Conservation (phyloP, 345 rosid genomes). For the Arabidopsis suecica region DNA sequence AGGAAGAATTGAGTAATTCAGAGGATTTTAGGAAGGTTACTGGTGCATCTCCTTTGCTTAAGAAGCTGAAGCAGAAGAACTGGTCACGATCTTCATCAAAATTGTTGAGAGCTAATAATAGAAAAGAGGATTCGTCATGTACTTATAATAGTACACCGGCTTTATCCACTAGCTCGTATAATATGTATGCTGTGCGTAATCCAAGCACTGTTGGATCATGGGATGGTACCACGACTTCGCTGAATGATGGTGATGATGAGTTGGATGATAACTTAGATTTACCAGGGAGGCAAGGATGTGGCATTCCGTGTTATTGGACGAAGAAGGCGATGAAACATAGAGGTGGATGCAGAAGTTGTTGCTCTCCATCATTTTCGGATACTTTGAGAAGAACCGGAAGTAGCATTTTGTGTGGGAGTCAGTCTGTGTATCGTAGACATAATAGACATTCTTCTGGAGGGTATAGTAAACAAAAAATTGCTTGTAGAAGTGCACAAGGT, state of each 20-base stretch:
- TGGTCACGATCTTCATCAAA: constrained; percentile 67
- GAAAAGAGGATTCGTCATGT: constrained; percentile 78
- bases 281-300: constrained; percentile 89
- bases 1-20: constrained; percentile 63
- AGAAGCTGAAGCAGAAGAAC: constrained; percentile 66
- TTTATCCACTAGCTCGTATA: constrained; percentile 81
- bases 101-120: constrained; percentile 52
- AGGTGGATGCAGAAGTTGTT: constrained; percentile 74
- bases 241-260: constrained; percentile 77
- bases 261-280: constrained; percentile 79
- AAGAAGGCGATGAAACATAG: constrained; percentile 79
- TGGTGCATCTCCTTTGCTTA: constrained; percentile 70
- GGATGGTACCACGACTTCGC: constrained; percentile 87
- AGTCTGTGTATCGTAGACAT: constrained; percentile 60
- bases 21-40: constrained; percentile 64
- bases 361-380: constrained; percentile 92
- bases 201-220: constrained; percentile 86
- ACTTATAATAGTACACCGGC: constrained; percentile 87
- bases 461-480: constrained; percentile 55
- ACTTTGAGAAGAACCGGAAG: constrained; percentile 86
- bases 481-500: constrained; percentile 71
- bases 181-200: constrained; percentile 57
- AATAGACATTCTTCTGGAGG: constrained; percentile 52
- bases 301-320: constrained; percentile 94
- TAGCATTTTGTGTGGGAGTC: constrained; percentile 80